These are phyloP conservation scores for Pilasporangium apinafurcum DNA, from an alignment of 352 stramenopile genomes.

Conservation along the genomic window DNA sequence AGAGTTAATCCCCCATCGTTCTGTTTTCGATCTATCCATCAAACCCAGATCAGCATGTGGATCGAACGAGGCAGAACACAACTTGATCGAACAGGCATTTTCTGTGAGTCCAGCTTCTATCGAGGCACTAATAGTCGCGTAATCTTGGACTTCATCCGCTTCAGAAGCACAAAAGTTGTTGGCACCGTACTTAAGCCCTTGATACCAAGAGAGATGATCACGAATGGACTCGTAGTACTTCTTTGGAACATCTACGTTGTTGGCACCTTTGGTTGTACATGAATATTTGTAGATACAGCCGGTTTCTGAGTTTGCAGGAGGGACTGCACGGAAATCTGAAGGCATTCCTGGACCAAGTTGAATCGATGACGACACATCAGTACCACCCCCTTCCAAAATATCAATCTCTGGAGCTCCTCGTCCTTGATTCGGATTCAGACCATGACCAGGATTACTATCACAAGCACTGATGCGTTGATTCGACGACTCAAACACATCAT, in stretches of 20 bases:
- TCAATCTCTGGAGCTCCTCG: conserved; percentile 95
- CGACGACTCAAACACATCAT: conserved; percentile 38
- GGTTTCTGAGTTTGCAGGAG: background rate
- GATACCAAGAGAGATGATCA: conserved; percentile 66
- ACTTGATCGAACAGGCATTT: conserved; percentile 29
- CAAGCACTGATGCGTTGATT: conserved; percentile 87
- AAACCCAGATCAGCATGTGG: conserved; percentile 33
- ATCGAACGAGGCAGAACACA: conserved; percentile 45
- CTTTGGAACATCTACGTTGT: conserved; percentile 29
- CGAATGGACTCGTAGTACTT: conserved; percentile 31
- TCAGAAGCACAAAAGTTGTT: conserved; percentile 49
- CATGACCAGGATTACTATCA: conserved; percentile 87
- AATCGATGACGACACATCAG: conserved; percentile 84
- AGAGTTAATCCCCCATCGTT: conserved; percentile 49
- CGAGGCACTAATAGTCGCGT: conserved; percentile 23
- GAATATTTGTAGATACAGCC: conserved; percentile 29
- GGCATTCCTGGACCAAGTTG: conserved; percentile 82
- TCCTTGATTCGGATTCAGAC: conserved; percentile 84
- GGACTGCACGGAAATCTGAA: conserved; percentile 30
- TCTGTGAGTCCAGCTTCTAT: conserved; percentile 36
- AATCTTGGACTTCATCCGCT: conserved; percentile 16
- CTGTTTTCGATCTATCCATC: conserved; percentile 21
- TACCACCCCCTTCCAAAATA: conserved; percentile 87
- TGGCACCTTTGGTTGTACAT: conserved; percentile 39
- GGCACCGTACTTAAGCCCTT: conserved; percentile 41